Evolutionary conservation across 768 basidiomycete genomes (phyloP).

Genomic region (Podaxis sp.): DNA sequence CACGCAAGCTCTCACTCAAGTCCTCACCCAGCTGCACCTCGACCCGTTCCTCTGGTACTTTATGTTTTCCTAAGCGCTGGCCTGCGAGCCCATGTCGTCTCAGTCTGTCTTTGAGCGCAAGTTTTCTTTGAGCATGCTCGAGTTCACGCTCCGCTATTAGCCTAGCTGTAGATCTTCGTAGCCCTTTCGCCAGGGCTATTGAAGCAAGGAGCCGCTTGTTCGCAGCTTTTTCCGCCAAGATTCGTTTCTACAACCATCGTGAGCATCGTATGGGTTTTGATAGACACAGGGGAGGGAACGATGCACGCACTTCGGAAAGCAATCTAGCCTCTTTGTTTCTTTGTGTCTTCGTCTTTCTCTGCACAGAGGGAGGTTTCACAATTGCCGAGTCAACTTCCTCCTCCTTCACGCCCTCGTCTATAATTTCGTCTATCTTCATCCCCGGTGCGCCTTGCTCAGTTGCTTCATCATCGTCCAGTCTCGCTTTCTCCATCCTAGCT

Average conservation of each 20-base stretch:
- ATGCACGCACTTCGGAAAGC: constrained; percentile 53
- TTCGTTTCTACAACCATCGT: constrained; percentile 48
- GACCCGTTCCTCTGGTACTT: constrained; percentile 60
- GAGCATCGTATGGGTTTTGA: neutral
- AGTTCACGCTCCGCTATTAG: constrained; percentile 36
- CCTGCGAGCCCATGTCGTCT: constrained; percentile 64
- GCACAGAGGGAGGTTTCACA: constrained; percentile 30
- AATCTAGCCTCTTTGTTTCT: constrained; percentile 60
- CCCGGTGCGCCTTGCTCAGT: constrained; percentile 46
- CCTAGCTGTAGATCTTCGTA: constrained; percentile 40
- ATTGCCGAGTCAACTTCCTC: constrained; percentile 21
- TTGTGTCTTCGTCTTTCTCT: constrained; percentile 46
- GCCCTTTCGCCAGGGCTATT: constrained; percentile 48
- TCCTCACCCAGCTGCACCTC: constrained; percentile 92
- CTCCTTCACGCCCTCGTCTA: constrained; percentile 29
- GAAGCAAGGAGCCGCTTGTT: constrained; percentile 58
- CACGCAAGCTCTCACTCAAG: constrained; percentile 77
- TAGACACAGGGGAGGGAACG: neutral
- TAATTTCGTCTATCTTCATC: constrained; percentile 55
- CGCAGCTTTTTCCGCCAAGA: constrained; percentile 52
- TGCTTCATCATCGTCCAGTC: constrained; percentile 25
- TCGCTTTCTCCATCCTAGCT: constrained; percentile 49
- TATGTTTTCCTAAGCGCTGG: constrained; percentile 74
- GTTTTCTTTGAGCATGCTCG: constrained; percentile 36
- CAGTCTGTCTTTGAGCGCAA: constrained; percentile 43